phyloP scores from a whole-genome alignment of 1,284 basidiomycete genomes.

The Heliocybe sulcata region DNA sequence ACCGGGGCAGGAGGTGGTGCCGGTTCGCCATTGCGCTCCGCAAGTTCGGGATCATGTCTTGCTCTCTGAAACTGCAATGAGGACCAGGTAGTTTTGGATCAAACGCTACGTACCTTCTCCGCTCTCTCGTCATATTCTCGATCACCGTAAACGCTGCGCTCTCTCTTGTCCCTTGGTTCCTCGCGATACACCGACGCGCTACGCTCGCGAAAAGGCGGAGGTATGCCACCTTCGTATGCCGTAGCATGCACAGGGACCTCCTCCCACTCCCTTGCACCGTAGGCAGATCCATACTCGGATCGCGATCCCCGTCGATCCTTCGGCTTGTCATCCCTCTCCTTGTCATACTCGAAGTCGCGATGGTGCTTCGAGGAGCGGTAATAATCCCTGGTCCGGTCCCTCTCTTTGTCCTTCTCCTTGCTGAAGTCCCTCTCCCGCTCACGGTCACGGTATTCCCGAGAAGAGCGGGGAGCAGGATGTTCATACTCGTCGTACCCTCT shows the following conservation, averaged over 20 bases:
- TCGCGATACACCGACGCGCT: conserved; percentile 41
- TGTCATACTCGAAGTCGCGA: conserved; percentile 42
- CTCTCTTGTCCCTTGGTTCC: conserved; percentile 38
- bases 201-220: conserved; percentile 36
- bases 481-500: conserved; percentile 21
- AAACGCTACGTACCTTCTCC: conserved; percentile 49
- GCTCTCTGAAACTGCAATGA: conserved; percentile 33
- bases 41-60: conserved; percentile 39
- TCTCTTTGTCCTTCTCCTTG: conserved; percentile 22
- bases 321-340: conserved; percentile 26
- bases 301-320: conserved; percentile 19
- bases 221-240: conserved; percentile 11
- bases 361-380: conserved; percentile 30
- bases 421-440: conserved; percentile 22
- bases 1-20: conserved; percentile 21
- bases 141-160: conserved; percentile 35
- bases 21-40: conserved; percentile 19
- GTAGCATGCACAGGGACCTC: conserved; percentile 26
- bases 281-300: conserved; percentile 19
- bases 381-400: conserved; percentile 19
- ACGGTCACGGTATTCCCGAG: conserved; percentile 14
- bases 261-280: conserved; percentile 27
- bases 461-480: conserved; percentile 13
- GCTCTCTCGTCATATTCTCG: conserved; percentile 33
- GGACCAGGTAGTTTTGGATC: conserved; percentile 10